Percentiles rank a stretch among this genome's conserved stretches.
phyloP scores from a whole-genome alignment of 371 early-diverging fungal species.

The Mucor piriformis region DNA sequence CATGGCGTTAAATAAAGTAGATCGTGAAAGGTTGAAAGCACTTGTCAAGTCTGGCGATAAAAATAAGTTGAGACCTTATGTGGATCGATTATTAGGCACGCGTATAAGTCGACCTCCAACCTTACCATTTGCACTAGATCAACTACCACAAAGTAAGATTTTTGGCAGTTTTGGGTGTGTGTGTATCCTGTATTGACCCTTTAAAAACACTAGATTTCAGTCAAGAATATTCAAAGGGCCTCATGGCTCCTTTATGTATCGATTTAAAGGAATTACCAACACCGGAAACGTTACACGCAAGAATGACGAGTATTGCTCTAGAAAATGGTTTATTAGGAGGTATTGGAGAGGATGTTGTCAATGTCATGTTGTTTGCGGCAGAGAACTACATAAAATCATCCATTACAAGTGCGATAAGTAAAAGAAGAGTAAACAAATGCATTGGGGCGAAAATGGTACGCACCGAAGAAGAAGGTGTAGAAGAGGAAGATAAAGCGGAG shows the following conservation, averaged over 20 bases:
- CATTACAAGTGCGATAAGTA: slow-evolving; percentile 70
- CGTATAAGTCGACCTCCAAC: slow-evolving; percentile 54
- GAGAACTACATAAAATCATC: slow-evolving; percentile 79
- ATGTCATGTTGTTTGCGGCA: slow-evolving; percentile 72
- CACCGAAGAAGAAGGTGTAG: slow-evolving; percentile 4
- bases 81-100: slow-evolving; percentile 39
- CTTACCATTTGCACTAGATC: slow-evolving; percentile 47
- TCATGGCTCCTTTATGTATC: slow-evolving; percentile 70
- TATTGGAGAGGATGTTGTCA: slow-evolving; percentile 66
- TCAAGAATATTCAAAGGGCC: slow-evolving; percentile 70
- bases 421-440: slow-evolving; percentile 68
- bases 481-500: slow-evolving; percentile 13
- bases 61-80: slow-evolving; percentile 38
- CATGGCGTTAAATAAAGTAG: slow-evolving; percentile 71
- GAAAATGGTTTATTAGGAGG: slow-evolving; percentile 75
- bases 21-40: slow-evolving; percentile 68
- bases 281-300: slow-evolving; percentile 66
- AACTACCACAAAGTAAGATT: slow-evolving; percentile 57
- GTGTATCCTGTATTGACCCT: no score
- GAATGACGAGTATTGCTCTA: slow-evolving; percentile 74
- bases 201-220: slow-evolving; percentile 57
- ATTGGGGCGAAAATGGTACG: slow-evolving; percentile 55
- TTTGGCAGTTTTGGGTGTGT: no score
- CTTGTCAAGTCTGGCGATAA: slow-evolving; percentile 53
- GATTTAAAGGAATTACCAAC: slow-evolving; percentile 75